Conservation (phyloP, 108 stramenopile genomes). For the Asterionellopsis glacialis region DNA sequence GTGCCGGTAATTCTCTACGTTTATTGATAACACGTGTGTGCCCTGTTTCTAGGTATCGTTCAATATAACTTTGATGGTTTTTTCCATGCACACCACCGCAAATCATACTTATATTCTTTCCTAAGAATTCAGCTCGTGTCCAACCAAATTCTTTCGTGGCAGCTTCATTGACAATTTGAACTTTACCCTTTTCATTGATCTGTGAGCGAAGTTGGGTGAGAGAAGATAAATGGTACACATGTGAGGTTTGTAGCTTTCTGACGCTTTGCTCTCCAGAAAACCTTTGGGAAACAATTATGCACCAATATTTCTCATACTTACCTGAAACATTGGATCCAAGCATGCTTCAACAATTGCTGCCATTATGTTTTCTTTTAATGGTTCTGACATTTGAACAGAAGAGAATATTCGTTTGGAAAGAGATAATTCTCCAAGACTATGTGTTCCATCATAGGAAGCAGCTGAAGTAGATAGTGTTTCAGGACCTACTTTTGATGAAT, state of each 20-base stretch:
- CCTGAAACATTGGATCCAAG: constrained; percentile 23
- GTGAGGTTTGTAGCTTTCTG: too few relatives aligned
- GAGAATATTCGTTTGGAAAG: not conserved
- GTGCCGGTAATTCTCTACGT: constrained; percentile 22
- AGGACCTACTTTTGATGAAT: not conserved
- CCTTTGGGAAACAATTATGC: too few relatives aligned
- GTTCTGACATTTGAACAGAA: not conserved
- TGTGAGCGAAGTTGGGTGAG: not conserved
- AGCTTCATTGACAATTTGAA: constrained; percentile 17
- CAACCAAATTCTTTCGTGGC: constrained; percentile 10
- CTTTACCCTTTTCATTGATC: constrained; percentile 10
- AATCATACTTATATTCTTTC: constrained; percentile 11
- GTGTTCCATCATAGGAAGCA: not conserved
- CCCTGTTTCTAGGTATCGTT: constrained; percentile 31
- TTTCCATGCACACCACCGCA: constrained; percentile 5
- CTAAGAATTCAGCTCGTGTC: constrained; percentile 7
- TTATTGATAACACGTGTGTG: constrained; percentile 21
- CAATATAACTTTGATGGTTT: constrained; percentile 23
- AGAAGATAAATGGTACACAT: too few relatives aligned
- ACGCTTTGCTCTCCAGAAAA: too few relatives aligned
- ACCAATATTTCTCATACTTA: too few relatives aligned
- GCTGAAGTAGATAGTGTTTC: not conserved
- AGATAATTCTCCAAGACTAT: too few relatives aligned
- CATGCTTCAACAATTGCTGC: constrained; percentile 23
- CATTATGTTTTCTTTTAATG: constrained; percentile 1